Evolutionary conservation across 805 yeast genomes (phyloP), one percentile per base, ranked within the genome.

Genomic region (Starmerella vaccinii): DNA sequence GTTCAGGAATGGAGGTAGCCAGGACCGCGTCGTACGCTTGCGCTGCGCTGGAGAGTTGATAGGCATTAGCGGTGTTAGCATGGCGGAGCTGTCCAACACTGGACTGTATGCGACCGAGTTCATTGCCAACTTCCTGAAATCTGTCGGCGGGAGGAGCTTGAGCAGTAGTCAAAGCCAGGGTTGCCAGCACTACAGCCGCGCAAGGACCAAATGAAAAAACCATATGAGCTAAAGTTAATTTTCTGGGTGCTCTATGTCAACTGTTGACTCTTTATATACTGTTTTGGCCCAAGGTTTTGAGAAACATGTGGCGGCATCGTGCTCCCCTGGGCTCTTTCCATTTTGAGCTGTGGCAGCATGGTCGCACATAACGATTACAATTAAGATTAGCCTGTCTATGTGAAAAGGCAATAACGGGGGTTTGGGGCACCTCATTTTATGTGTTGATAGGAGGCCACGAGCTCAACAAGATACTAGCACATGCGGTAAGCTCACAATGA

Each of bases 61-160:
- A 22, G 34, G 46, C 41, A 26, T 53, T 50, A 46, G 50, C 45
- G n/a, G 34, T 40, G 16, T 33, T 49, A 8, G 45, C 45, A 7
- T 51, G 47, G 8, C 46, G 48, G 12, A 57, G 51, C n/a, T 48
- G 69, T 61, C 97, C 97, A 61, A 90, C 87, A 59, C 78, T 76
- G 46, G 71, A 65, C 66, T 86, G 89, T 57, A 89, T 85, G 62
- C 87, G 75, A 51, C 70, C 64, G 30, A 83, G 75, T 4, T 92
- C 92, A 24, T 72, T 69, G 15, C 81, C 80, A 61, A 76, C 73
- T 4, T 82, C 63, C 67, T 86, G 57, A 46, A 50, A 58, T 23
- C 47, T 49, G 39, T 58, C 59, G n/a, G 26, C 49, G 1, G 50
- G 13, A 10, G 43, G 13, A 10, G 34, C 50, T 49, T 52, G 55